Evolutionary conservation across 306 rosid species (phyloP).

Genomic region (Gillenia trifoliata): DNA sequence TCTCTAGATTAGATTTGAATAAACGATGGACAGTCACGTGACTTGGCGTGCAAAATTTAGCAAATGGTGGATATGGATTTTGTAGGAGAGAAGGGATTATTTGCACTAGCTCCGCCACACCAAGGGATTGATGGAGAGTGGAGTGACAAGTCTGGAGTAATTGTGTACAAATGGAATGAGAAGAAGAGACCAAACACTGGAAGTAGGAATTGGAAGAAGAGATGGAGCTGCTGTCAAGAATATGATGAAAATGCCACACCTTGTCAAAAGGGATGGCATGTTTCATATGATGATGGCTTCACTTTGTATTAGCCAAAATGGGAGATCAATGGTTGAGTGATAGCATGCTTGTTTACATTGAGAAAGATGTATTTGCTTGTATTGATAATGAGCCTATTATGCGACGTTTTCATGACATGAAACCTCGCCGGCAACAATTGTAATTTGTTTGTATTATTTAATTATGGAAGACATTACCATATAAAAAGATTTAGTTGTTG

Average conservation of each 20-base stretch:
- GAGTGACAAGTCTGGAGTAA: constrained; percentile 71
- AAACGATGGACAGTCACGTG: too few species aligned
- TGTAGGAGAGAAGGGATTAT: constrained; percentile 63
- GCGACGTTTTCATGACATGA: too few species aligned
- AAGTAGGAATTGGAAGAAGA: constrained; percentile 56
- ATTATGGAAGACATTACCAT: too few species aligned
- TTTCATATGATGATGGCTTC: constrained; percentile 73
- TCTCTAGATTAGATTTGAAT: too few species aligned
- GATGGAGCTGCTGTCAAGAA: constrained; percentile 84
- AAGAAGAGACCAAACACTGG: constrained; percentile 72
- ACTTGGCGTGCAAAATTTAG: background rate
- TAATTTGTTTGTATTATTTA: too few species aligned
- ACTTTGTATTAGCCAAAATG: constrained; percentile 49
- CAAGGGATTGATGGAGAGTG: constrained; percentile 90
- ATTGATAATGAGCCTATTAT: too few species aligned
- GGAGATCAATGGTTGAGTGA: too few species aligned
- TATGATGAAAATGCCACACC: constrained; percentile 57
- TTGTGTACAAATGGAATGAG: constrained; percentile 73
- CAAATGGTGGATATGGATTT: background rate
- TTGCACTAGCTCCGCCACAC: constrained; percentile 69
- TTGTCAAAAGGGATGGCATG: constrained; percentile 60
- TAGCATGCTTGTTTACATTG: too few species aligned
- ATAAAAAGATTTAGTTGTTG: too few species aligned
- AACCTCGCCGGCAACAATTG: too few species aligned
- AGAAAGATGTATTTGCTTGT: too few species aligned